Conservation (phyloP, 2,329 filamentous ascomycete genomes). For the Cordyceps cicadae region DNA sequence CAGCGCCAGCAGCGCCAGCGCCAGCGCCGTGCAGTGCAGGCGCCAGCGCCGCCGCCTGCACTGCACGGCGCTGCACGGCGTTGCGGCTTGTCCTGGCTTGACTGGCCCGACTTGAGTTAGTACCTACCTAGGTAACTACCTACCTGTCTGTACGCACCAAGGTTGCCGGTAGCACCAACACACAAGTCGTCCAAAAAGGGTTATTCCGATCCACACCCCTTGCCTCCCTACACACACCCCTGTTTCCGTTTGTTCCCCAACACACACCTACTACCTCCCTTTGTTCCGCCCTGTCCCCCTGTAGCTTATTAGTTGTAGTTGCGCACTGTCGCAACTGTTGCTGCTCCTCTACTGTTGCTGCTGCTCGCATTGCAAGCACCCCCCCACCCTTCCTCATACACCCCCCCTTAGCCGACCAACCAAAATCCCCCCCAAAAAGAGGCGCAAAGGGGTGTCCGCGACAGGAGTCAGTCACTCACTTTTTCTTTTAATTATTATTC, state of each 20-base stretch:
- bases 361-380: not conserved
- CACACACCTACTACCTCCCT: not conserved
- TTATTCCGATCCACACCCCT: slow-evolving; percentile 6
- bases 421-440: not conserved
- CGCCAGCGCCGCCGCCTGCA: no score
- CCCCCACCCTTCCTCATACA: not conserved
- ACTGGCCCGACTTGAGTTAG: no score
- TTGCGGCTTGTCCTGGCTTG: no score
- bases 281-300: not conserved
- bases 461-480: slow-evolving; percentile 9
- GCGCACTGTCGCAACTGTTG: no score
- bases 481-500: not conserved
- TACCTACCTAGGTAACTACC: no score
- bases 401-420: not conserved
- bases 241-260: not conserved
- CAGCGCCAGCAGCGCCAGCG: no score
- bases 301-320: not conserved
- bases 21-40: no score
- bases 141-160: no score
- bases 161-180: not conserved
- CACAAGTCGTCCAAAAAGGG: not conserved
- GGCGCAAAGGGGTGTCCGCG: slow-evolving; percentile 3
- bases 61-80: no score
- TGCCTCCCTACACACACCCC: not conserved
- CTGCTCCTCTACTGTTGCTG: no score